These are phyloP conservation scores for Trypanosoma grayi DNA, from an alignment of 208 protist species.

Conservation along the genomic window DNA sequence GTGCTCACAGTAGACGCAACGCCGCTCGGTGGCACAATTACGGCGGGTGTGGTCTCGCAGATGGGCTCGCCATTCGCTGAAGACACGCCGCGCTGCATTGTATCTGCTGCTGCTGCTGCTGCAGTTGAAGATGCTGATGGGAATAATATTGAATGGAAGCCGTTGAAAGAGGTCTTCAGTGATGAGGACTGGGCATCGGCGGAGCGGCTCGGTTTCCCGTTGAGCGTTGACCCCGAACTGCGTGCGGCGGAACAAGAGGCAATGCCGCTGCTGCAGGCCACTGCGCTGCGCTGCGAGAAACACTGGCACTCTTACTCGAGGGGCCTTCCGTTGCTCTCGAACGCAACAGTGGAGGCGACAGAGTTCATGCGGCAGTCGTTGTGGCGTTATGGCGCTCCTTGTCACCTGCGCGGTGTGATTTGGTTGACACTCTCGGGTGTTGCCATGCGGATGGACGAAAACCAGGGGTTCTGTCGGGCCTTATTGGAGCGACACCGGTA, in stretches of 20 bases:
- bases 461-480: slow-evolving; percentile 62
- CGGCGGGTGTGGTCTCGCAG: too few relatives aligned
- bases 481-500: slow-evolving; percentile 55
- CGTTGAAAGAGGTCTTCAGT: slow-evolving; percentile 30
- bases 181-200: slow-evolving; percentile 45
- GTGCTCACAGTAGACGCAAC: too few relatives aligned
- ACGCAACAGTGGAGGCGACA: slow-evolving; percentile 26
- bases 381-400: slow-evolving; percentile 35
- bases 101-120: not conserved
- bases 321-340: slow-evolving; percentile 52
- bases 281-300: slow-evolving; percentile 43
- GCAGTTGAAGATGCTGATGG: not conserved
- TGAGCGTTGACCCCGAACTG: slow-evolving; percentile 16
- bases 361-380: slow-evolving; percentile 37
- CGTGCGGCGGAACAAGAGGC: slow-evolving; percentile 24
- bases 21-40: too few relatives aligned
- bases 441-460: slow-evolving; percentile 67
- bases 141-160: not conserved
- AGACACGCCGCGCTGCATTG: too few relatives aligned
- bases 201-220: slow-evolving; percentile 49
- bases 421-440: slow-evolving; percentile 72
- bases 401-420: slow-evolving; percentile 50
- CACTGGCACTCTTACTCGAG: slow-evolving; percentile 44
- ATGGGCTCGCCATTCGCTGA: too few relatives aligned
- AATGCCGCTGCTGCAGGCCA: slow-evolving; percentile 14